Conservation (phyloP, 2,329 filamentous ascomycete species). For the Aspergillus piperis region DNA sequence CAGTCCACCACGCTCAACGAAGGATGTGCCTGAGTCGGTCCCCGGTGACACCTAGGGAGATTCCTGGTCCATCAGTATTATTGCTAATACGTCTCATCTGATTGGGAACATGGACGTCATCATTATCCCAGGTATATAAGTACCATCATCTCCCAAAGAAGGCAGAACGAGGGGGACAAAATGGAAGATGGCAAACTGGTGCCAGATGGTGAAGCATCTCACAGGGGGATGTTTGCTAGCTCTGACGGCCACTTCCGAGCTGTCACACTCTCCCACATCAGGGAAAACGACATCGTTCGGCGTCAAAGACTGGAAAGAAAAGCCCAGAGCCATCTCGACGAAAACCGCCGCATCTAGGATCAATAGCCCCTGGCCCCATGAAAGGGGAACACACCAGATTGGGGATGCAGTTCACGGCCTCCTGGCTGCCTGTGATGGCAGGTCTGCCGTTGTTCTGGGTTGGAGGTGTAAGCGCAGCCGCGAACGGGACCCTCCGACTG, state of each 20-base stretch:
- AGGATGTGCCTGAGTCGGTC: neutral
- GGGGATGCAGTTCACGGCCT: neutral
- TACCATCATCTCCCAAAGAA: neutral
- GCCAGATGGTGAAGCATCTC: neutral
- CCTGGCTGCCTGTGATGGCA: conserved; percentile 3
- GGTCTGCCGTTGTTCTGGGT: conserved; percentile 12
- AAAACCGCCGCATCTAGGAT: neutral
- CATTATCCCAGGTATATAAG: neutral
- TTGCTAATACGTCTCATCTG: neutral
- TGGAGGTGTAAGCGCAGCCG: conserved; percentile 27
- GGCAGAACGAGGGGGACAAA: neutral
- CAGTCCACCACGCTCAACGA: neutral
- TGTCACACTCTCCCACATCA: neutral
- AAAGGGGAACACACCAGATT: neutral
- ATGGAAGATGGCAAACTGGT: neutral
- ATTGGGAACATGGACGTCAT: neutral
- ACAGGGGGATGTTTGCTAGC: neutral
- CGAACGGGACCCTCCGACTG: conserved; percentile 25
- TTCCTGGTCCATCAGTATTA: neutral
- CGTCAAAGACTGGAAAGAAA: neutral
- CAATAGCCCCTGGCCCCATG: neutral
- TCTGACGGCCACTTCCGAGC: neutral
- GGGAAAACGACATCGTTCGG: neutral
- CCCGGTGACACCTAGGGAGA: neutral
- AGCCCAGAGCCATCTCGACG: neutral